These are phyloP conservation scores for Heritiera littoralis DNA, from an alignment of 345 rosid genomes.

Conservation along the genomic window DNA sequence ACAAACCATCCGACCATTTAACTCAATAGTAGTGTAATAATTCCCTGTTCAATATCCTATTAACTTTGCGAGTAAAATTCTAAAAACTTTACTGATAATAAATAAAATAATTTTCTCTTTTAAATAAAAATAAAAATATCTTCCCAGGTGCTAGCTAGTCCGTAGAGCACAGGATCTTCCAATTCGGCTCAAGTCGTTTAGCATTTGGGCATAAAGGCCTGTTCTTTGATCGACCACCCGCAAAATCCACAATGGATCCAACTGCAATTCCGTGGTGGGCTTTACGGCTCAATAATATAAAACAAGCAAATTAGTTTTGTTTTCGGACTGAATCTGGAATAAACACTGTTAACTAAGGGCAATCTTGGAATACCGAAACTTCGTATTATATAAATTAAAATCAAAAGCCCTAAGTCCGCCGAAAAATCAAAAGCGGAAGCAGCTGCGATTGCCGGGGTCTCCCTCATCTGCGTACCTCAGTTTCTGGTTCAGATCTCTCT, in stretches of 20 bases:
- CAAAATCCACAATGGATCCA: background rate
- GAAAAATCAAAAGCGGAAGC: background rate
- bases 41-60: no score
- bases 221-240: background rate
- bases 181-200: no score
- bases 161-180: no score
- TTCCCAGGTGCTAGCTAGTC: no score
- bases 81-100: no score
- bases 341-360: background rate
- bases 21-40: no score
- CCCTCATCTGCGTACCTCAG: background rate
- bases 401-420: background rate
- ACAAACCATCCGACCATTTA: no score
- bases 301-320: background rate
- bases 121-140: no score
- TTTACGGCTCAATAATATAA: background rate
- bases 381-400: background rate
- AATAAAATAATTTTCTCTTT: no score
- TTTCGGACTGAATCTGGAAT: background rate
- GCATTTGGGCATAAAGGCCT: background rate
- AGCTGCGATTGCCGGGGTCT: background rate
- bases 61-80: no score
- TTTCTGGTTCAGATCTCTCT: constrained; percentile 23
- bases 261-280: background rate
- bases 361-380: background rate